These are phyloP conservation scores for Ceratobasidium sp. DNA, from an alignment of 1,284 basidiomycete species.

Conservation along the genomic window DNA sequence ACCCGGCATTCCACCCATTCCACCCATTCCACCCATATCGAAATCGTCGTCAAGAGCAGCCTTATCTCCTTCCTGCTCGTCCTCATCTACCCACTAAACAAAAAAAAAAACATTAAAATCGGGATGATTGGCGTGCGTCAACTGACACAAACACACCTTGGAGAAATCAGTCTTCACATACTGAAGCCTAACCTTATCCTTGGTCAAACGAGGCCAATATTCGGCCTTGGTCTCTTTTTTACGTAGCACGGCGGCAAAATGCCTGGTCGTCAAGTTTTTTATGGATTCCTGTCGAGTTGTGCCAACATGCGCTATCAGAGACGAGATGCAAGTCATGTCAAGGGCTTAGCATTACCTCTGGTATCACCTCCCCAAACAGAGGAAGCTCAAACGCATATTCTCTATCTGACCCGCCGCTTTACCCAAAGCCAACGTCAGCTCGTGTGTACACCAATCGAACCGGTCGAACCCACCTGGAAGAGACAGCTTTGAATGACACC, in stretches of 20 bases:
- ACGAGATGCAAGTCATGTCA: too few relatives aligned
- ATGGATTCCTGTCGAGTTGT: constrained; percentile 70
- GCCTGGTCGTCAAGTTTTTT: constrained; percentile 69
- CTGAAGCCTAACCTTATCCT: constrained; percentile 79
- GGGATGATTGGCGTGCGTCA: constrained; percentile 24
- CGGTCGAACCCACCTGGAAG: constrained; percentile 56
- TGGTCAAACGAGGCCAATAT: constrained; percentile 90
- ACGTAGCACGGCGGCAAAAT: constrained; percentile 70
- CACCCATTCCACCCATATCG: constrained; percentile 53
- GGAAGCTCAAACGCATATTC: constrained; percentile 77
- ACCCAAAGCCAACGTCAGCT: too few relatives aligned
- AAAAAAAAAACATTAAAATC: constrained; percentile 32
- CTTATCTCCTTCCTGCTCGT: constrained; percentile 81
- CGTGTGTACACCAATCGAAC: too few relatives aligned
- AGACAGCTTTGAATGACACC: constrained; percentile 73
- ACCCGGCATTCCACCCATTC: constrained; percentile 56
- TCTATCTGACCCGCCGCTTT: constrained; percentile 43
- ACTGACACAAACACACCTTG: constrained; percentile 56
- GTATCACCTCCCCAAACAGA: constrained; percentile 74
- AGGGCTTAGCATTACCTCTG: too few relatives aligned
- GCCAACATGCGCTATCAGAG: too few relatives aligned
- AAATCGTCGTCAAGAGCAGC: constrained; percentile 54
- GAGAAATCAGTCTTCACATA: constrained; percentile 91
- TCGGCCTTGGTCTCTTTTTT: constrained; percentile 80
- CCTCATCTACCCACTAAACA: constrained; percentile 85